Conservation (phyloP, 202 grass and related monocot genomes). For the Carex sylvatica region DNA sequence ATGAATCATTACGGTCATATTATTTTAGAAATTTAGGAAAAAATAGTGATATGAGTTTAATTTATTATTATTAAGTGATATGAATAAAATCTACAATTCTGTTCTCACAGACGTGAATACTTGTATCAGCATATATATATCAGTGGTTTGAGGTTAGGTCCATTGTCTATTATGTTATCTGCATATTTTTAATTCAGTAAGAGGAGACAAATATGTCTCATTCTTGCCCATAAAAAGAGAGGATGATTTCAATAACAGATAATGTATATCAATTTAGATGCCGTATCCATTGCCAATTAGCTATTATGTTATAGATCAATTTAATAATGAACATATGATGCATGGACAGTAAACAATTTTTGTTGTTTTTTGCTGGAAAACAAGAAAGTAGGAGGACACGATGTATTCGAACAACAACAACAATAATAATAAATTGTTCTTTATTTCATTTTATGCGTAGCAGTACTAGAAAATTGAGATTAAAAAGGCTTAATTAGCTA, state of each 20-base stretch:
- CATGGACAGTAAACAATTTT: not conserved
- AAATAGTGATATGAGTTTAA: too few species aligned
- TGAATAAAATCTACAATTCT: too few species aligned
- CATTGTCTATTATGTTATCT: not conserved
- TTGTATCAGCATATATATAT: too few species aligned
- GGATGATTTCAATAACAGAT: not conserved
- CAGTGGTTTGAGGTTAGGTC: not conserved
- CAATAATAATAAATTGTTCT: too few species aligned
- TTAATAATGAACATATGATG: not conserved
- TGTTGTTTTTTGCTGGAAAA: not conserved
- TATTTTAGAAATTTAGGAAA: too few species aligned
- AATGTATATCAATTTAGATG: not conserved
- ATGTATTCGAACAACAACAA: not conserved
- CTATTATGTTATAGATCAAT: not conserved
- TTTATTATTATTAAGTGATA: too few species aligned
- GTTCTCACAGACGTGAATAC: too few species aligned
- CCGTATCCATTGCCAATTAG: not conserved
- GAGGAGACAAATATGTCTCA: conserved; percentile 2
- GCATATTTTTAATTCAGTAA: not conserved
- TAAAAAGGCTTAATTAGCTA: too few species aligned
- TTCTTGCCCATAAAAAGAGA: not conserved
- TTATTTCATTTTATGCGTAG: too few species aligned
- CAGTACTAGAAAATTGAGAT: too few species aligned
- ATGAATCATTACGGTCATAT: too few species aligned
- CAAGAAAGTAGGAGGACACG: not conserved